Evolutionary conservation across 2,329 filamentous ascomycete species (phyloP).

Genomic region (Westerdykella aurantiaca): DNA sequence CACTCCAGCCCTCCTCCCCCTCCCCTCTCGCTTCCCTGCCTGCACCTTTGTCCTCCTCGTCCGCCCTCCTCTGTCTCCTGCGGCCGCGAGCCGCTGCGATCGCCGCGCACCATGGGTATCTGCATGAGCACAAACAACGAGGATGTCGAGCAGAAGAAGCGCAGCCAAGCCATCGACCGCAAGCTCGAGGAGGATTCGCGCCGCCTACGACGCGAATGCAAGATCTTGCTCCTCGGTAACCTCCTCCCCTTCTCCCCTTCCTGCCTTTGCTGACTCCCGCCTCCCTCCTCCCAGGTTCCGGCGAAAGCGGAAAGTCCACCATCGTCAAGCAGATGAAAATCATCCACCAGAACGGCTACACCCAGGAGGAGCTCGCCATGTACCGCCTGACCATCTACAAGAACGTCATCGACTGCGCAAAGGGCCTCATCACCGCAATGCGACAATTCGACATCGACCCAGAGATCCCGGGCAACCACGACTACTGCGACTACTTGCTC

Average conservation of each 20-base stretch:
- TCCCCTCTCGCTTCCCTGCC: too few relatives aligned
- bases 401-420: conserved; percentile 94
- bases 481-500: conserved; percentile 71
- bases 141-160: conserved; percentile 89
- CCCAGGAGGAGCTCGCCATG: conserved; percentile 83
- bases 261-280: conserved; percentile 22
- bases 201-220: conserved; percentile 93
- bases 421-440: conserved; percentile 86
- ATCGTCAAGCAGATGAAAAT: conserved; percentile 99
- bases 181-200: conserved; percentile 91
- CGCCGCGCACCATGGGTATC: conserved; percentile 65
- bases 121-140: conserved; percentile 88
- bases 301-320: conserved; percentile 97
- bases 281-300: conserved; percentile 61
- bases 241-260: conserved; percentile 8
- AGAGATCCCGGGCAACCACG: conserved; percentile 62
- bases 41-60: too few relatives aligned
- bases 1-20: too few relatives aligned
- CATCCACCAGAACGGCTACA: conserved; percentile 97
- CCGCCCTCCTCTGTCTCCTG: conserved; percentile 10
- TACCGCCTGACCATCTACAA: conserved; percentile 98
- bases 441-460: conserved; percentile 84
- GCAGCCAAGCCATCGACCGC: conserved; percentile 92
- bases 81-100: conserved; percentile 26
- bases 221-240: conserved; percentile 90